Evolutionary conservation across 148 eudicot genomes (phyloP).

Genomic region (Camellia japonica): DNA sequence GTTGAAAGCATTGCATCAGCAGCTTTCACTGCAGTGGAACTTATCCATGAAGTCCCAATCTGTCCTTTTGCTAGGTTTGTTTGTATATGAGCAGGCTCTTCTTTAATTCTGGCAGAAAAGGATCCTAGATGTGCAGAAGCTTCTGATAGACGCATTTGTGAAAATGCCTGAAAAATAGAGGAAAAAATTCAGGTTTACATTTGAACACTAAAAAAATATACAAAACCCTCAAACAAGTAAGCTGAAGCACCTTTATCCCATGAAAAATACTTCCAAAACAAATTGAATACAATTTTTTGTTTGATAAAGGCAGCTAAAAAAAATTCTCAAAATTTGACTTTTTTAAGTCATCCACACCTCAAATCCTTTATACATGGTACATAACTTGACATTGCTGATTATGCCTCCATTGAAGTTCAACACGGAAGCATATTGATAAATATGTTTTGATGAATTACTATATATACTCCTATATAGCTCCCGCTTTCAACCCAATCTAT

Average conservation of each 20-base stretch:
- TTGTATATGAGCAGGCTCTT: slow-evolving; percentile 47
- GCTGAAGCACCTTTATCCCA: neutral
- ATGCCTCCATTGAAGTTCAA: neutral
- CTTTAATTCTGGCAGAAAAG: slow-evolving; percentile 79
- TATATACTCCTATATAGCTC: no score
- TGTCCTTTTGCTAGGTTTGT: slow-evolving; percentile 40
- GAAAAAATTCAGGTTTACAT: neutral
- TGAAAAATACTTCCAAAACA: neutral
- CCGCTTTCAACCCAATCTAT: no score
- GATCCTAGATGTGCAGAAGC: slow-evolving; percentile 91
- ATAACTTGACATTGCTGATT: neutral
- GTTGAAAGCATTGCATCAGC: slow-evolving; percentile 83
- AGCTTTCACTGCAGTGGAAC: slow-evolving; percentile 80
- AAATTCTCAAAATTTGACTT: neutral
- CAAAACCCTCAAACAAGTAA: neutral
- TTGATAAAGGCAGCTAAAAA: neutral
- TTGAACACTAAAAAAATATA: neutral
- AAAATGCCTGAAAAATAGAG: slow-evolving; percentile 62
- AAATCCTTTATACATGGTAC: no score
- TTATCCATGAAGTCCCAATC: slow-evolving; percentile 61
- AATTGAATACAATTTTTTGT: neutral
- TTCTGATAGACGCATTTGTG: slow-evolving; percentile 95
- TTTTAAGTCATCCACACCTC: neutral
- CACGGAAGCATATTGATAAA: neutral
- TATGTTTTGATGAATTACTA: neutral